Evolutionary conservation across 2,329 filamentous ascomycete genomes (phyloP), one percentile per base, ranked within the genome.

Genomic region (Metarhizium anisopliae): DNA sequence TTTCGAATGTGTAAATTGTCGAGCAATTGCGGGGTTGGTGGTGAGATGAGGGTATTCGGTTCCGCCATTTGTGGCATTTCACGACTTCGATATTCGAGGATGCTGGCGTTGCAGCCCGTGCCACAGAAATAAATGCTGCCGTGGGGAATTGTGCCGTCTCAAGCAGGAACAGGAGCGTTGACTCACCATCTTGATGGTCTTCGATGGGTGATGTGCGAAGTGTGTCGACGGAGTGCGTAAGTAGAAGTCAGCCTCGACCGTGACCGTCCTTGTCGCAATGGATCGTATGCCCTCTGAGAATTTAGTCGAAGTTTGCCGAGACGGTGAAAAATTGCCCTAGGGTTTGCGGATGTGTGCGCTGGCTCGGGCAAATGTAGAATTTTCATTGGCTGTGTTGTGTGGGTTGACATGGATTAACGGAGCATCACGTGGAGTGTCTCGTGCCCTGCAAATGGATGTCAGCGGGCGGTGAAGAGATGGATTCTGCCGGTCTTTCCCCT

Each of bases 121-220:
- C 47, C 45, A 18, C 47, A n/a, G 38, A 30, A 14, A 32, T 55
- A 7, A 47, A 20, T 51, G 45, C 45, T 49, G 25, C 25, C 45
- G 7, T 49, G 45, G 45, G 45, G 45, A 29, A 29, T 30, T 11
- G 11, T 29, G 51, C 35, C 52, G 55, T 51, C 35, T 53, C 50
- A 18, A 49, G 25, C 30, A 47, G 53, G 49, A 42, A 52, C 50
- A 57, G 53, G 59, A 57, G 58, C 57, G 60, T 59, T 58, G 62
- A 76, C 75, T 77, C 71, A 77, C 75, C 75, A 77, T 77, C 69
- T 72, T 77, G 70, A 71, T 69, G 69, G 67, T 66, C 68, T 72
- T 70, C 66, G 70, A 70, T 68, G 58, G 55, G 67, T 69, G 69
- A 62, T 69, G 61, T 71, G 68, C 68, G 69, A 72, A 70, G 68